Conservation (phyloP, 306 rosid genomes). For the Potentilla sterilis region DNA sequence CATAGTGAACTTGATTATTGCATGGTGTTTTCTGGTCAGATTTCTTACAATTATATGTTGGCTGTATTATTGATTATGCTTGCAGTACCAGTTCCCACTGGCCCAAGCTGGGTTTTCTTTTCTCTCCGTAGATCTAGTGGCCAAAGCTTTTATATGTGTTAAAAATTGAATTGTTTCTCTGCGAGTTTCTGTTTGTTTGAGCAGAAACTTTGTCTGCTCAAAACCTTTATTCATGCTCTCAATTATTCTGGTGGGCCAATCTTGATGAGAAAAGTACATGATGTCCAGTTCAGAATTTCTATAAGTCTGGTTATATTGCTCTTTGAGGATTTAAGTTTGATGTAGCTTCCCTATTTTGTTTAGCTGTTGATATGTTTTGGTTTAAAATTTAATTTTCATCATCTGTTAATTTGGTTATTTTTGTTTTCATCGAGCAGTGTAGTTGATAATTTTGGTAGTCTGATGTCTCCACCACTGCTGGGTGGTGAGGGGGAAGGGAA, state of each 20-base stretch:
- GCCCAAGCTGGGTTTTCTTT: neutral
- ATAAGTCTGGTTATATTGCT: neutral
- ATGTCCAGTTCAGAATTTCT: neutral
- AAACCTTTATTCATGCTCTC: conserved; percentile 5
- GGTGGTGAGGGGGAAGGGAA: conserved; percentile 70
- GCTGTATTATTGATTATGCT: neutral
- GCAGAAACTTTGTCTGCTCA: neutral
- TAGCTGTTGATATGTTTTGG: neutral
- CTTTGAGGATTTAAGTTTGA: neutral
- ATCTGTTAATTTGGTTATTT: conserved; percentile 6
- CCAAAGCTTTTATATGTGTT: neutral
- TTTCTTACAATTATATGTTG: conserved; percentile 1
- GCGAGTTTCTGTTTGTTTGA: neutral
- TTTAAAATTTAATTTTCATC: neutral
- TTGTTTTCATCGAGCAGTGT: conserved; percentile 18
- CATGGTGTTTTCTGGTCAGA: conserved; percentile 3
- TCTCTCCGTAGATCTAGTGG: neutral
- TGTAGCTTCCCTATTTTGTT: neutral
- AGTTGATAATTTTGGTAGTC: conserved; percentile 28
- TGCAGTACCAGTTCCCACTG: conserved; percentile 1
- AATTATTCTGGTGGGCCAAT: conserved; percentile 13
- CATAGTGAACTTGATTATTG: neutral
- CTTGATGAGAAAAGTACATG: neutral
- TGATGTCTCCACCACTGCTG: conserved; percentile 73
- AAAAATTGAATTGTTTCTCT: neutral